phyloP scores from a whole-genome alignment of 2,329 filamentous ascomycete genomes.

The Colletotrichum brevisporum region DNA sequence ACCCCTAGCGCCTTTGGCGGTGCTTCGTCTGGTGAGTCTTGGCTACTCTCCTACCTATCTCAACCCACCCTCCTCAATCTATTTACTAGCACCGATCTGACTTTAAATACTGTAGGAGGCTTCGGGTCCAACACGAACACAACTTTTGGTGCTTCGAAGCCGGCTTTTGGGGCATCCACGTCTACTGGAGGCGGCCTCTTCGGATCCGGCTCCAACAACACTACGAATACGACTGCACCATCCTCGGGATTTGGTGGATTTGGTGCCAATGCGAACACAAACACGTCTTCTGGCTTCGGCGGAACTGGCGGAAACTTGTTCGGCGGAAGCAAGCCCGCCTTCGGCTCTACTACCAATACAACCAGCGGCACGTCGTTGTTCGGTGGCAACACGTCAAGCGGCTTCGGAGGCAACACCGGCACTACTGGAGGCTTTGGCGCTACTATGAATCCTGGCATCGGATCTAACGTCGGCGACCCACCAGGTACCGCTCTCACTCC shows the following conservation, averaged over 20 bases:
- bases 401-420: conserved; percentile 55
- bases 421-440: conserved; percentile 59
- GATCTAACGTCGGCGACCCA: conserved; percentile 68
- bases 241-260: conserved; percentile 59
- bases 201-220: conserved; percentile 55
- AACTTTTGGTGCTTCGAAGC: conserved; percentile 54
- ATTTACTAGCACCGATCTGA: conserved; percentile 8
- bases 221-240: conserved; percentile 52
- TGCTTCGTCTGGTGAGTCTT: conserved; percentile 31
- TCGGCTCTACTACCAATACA: conserved; percentile 59
- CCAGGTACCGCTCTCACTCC: conserved; percentile 79
- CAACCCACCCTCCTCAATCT: too few species aligned
- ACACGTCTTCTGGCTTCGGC: conserved; percentile 53
- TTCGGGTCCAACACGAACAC: conserved; percentile 54
- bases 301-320: conserved; percentile 66
- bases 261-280: conserved; percentile 49
- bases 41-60: background rate
- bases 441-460: conserved; percentile 64
- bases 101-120: conserved; percentile 9
- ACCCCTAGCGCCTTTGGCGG: conserved; percentile 34
- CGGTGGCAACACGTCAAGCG: conserved; percentile 54
- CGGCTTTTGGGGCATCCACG: conserved; percentile 31
- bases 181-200: conserved; percentile 62
- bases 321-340: conserved; percentile 64
- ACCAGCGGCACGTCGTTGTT: conserved; percentile 64